Base-by-base conservation (phyloP, 2,329 filamentous ascomycete genomes). In the Aurifilum marmelostoma region DNA sequence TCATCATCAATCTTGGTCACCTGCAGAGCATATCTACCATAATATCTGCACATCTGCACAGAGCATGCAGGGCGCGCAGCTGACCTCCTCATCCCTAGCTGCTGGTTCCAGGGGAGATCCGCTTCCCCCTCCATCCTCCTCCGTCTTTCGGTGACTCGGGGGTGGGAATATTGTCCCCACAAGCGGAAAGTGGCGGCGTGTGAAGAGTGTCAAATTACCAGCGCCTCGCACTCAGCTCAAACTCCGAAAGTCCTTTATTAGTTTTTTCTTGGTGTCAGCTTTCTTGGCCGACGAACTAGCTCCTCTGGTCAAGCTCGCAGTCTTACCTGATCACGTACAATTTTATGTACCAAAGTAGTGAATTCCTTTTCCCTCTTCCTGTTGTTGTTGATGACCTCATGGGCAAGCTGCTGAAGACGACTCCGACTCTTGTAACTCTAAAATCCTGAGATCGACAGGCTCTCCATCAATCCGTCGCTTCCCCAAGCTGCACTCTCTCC, bases 51-150 rank as follows among this genome's bases (percentile, higher is more conserved):
- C 43, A 54, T 29, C 24, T 56, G 52, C 52, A 56, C 52, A n/a
- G 52, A 54, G 50, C 50, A 54, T 54, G 50, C 50, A 54, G 32
- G 24, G 24, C 24, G 52, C 27, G 52, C 52, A 56, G 29, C 52
- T 56, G 52, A 56, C 52, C 12, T 56, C 52, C 43, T 29, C 52
- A 7, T 8, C 34, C 34, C 34, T 34, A 34, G 34, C 34, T 34
- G n/a, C 34, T 34, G 4, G 4, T 34, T 8, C 34, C 34, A 34
- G 34, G 4, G 24, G 52, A n/a, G n/a, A 32, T 32, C 52, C 52
- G 29, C 52, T 29, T 18, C 27, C 12, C 24, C 27, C 52, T 47
- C 43, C 43, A 47, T 47, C 52, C 52, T 7, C 50, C 24, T 54
- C 52, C 52, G 24, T 56, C 24, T 32, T 16, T 56, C 27, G 52